Percentiles rank a stretch among this genome's conserved stretches.
These are phyloP conservation scores for Eremomyces bilateralis DNA, from an alignment of 495 filamentous ascomycete species.

Conservation along the genomic window DNA sequence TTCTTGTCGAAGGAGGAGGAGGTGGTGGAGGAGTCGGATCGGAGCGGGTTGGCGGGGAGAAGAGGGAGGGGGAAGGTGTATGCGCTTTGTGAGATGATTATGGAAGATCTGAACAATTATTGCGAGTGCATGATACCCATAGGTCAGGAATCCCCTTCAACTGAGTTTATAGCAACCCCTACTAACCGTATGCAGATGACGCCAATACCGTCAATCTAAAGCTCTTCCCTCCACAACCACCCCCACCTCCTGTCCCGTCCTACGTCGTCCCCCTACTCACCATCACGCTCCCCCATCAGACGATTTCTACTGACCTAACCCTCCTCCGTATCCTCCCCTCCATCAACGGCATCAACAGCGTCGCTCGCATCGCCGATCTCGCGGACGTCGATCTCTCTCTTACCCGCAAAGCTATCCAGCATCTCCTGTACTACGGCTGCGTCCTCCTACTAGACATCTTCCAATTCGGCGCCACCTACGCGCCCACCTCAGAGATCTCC, in stretches of 20 bases:
- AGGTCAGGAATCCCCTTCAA: slow-evolving; percentile 31
- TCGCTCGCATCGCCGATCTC: slow-evolving; percentile 58
- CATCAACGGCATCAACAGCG: slow-evolving; percentile 76
- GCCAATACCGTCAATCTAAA: slow-evolving; percentile 93
- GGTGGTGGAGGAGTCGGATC: slow-evolving; percentile 9
- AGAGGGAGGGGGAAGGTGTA: slow-evolving; percentile 32
- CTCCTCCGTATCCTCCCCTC: slow-evolving; percentile 49
- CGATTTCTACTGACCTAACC: slow-evolving; percentile 38
- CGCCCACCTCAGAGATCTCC: slow-evolving; percentile 53
- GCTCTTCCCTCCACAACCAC: slow-evolving; percentile 63
- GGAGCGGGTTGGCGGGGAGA: slow-evolving; percentile 3
- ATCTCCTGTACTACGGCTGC: slow-evolving; percentile 79
- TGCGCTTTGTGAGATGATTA: slow-evolving; percentile 69
- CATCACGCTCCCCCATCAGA: slow-evolving; percentile 68
- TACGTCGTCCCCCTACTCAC: slow-evolving; percentile 86
- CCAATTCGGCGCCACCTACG: slow-evolving; percentile 78
- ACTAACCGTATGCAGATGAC: slow-evolving; percentile 36
- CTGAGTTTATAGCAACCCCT: neutral
- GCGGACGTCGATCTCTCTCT: slow-evolving; percentile 74
- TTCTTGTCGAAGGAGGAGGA: slow-evolving; percentile 40
- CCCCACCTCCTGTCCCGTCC: slow-evolving; percentile 52
- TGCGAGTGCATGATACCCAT: slow-evolving; percentile 96
- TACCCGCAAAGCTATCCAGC: slow-evolving; percentile 60
- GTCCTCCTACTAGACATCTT: slow-evolving; percentile 79
- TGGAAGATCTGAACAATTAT: slow-evolving; percentile 92